A percentile compares a stretch with the other conserved stretches of the same genome.
These are phyloP conservation scores for Meyerozyma athensensis DNA, from an alignment of 1,139 yeast genomes.

Conservation along the genomic window DNA sequence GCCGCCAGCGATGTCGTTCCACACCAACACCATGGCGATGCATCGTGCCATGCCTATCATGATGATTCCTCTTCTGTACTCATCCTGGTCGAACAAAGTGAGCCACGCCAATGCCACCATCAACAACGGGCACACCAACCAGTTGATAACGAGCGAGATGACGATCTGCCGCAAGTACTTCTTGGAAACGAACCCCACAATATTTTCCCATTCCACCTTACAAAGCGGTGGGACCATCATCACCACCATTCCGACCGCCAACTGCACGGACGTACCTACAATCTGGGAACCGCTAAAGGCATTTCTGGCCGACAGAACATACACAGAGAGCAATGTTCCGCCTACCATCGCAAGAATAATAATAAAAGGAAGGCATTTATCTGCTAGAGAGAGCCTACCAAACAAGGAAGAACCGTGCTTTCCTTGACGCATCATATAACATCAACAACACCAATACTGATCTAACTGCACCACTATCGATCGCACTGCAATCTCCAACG, in stretches of 20 bases:
- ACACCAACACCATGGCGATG: conserved; percentile 61
- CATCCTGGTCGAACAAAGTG: conserved; percentile 43
- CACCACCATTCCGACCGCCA: conserved; percentile 48
- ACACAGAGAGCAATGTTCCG: conserved; percentile 30
- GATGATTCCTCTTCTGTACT: conserved; percentile 50
- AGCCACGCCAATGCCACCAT: conserved; percentile 60
- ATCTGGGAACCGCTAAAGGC: conserved; percentile 25
- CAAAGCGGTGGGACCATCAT: conserved; percentile 61
- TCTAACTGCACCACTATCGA: no score
- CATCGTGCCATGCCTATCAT: conserved; percentile 60
- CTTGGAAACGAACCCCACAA: conserved; percentile 15
- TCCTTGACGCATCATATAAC: no score
- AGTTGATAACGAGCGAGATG: conserved; percentile 44
- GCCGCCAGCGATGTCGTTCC: conserved; percentile 57
- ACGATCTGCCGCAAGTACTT: conserved; percentile 28
- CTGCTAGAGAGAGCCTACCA: conserved; percentile 19
- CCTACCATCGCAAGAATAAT: conserved; percentile 25
- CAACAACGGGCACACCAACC: conserved; percentile 54
- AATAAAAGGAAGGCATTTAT: conserved; percentile 24
- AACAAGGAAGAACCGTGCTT: no score
- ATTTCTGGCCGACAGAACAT: conserved; percentile 25
- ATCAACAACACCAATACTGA: no score
- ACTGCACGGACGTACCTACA: conserved; percentile 37
- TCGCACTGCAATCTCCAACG: no score
- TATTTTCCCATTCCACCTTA: conserved; percentile 47